Base-by-base conservation (phyloP, 73 alveolate genomes). In the Paramecium biaurelia region DNA sequence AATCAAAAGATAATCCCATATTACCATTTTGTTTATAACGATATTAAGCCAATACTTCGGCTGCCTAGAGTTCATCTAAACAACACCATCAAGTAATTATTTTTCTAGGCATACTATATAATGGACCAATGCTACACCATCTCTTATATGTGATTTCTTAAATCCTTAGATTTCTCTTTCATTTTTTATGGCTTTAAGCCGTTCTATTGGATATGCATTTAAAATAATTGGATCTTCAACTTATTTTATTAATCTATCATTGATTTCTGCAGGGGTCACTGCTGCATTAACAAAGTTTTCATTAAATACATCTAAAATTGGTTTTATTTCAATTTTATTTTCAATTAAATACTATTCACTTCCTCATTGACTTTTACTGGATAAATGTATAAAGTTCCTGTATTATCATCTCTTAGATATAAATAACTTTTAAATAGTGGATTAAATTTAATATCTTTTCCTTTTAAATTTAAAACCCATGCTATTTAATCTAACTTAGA, bases 341-440 rank as follows among this genome's bases (percentile, higher is more conserved):
- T 92, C 96, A 41, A 70, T 63, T 12, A 96, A 92, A 92, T 97
- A 93, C 38, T 86, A 90, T 88, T 38, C 53, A 96, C 95, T 63
- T 95, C 94, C 70, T 93, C 98, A 18, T 93, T 70, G 57, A 94
- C 86, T 72, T 92, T 88, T 23, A 68, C 93, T 34, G 92, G 85
- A 87, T 96, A 93, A 38, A 95, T 94, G 85, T 86, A 97, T 38
- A 96, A 95, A 2, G 82, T 38, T 4, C 89, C 93, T 45, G 92
- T 57, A 21, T 79, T 43, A 43, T 70, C 57, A 32, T 96, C 92
- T 5, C 10, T 63, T 32, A 98, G 68, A 28, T 95, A 70, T 43
- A 95, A 92, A 92, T 97, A 98, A 15, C 99, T 92, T 70, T 97
- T 97, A 95, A 98, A 98, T 3, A 98, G 96, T 0, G 99, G 99